Percentiles rank a stretch among this genome's conserved stretches.
Evolutionary conservation across 108 stramenopile species (phyloP).

Genomic region (Tribonema minus): DNA sequence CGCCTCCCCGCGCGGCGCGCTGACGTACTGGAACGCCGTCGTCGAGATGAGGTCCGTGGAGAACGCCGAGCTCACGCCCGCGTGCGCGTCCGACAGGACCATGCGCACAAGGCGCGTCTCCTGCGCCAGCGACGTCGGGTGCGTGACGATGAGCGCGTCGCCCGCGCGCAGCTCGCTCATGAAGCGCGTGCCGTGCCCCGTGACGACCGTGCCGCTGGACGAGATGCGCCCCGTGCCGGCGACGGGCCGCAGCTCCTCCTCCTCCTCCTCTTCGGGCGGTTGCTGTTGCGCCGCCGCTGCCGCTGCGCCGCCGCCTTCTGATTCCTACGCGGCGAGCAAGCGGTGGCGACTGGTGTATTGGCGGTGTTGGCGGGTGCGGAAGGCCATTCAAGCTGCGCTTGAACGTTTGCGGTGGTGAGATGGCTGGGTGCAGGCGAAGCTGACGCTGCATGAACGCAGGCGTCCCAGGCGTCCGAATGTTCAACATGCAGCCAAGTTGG

Average conservation of each 20-base stretch:
- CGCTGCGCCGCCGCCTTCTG: neutral
- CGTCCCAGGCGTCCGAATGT: too few relatives aligned
- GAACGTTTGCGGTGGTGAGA: too few relatives aligned
- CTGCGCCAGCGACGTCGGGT: conserved; percentile 55
- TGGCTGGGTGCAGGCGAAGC: too few relatives aligned
- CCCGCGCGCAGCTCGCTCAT: conserved; percentile 50
- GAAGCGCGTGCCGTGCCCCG: conserved; percentile 52
- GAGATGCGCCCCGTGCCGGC: conserved; percentile 54
- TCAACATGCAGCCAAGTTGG: too few relatives aligned
- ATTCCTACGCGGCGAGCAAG: neutral
- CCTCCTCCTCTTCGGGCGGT: conserved; percentile 7
- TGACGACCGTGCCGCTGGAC: conserved; percentile 47
- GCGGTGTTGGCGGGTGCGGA: too few relatives aligned
- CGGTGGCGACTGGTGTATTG: too few relatives aligned
- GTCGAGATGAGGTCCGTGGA: conserved; percentile 57
- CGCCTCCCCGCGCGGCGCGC: conserved; percentile 47
- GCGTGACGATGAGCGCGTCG: conserved; percentile 56
- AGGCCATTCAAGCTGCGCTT: too few relatives aligned
- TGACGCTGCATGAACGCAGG: too few relatives aligned
- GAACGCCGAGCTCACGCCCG: conserved; percentile 49
- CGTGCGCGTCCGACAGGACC: conserved; percentile 50
- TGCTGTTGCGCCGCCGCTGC: neutral
- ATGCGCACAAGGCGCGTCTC: conserved; percentile 58
- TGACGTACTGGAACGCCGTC: conserved; percentile 54
- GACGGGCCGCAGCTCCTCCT: conserved; percentile 24